Evolutionary conservation across 2,329 filamentous ascomycete species (phyloP), one percentile per base, ranked within the genome.

Genomic region (Epichloe coenophiala): DNA sequence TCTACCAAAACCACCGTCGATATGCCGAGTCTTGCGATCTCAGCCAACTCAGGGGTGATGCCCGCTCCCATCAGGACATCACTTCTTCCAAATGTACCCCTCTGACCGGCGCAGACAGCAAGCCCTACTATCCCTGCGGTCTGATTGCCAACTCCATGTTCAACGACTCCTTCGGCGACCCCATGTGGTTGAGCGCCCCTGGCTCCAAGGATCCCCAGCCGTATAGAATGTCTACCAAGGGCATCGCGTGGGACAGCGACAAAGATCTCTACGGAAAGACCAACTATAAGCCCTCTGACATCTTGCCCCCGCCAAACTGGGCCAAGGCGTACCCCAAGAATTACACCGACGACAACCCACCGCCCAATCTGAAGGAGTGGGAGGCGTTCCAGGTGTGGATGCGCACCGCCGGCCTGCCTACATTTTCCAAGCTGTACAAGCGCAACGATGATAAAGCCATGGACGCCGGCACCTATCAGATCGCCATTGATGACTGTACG

Each of bases 351-450:
- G 69, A 77, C 1, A 75, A 76, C 48, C 78, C 77, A 2, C 81
- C 88, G 21, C 88, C 89, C 0, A 69, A 93, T 59, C 66, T 97
- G 17, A 76, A 83, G 55, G 70, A 80, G 0, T 83, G 88, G 69
- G 86, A 95, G 65, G 81, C 82, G 42, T 95, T 98, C 66, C 90
- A 96, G 69, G 90, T 97, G 21, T 98, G 93, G 93, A 98, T 98
- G 93, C 83, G 93, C 59, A 95, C 94, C 2, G 93, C 93, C 23
- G 93, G 91, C 52, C 71, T 97, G 60, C 93, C 93, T 1, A 85
- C 84, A 5, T 98, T 98, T 65, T 95, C 87, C 77, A 98, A 98
- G 71, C 74, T 98, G 45, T 88, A 88, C 44, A 79, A 84, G 66
- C 79, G 89, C 53, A 96, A 96, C 62, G 84, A 95, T 63, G 73